Evolutionary conservation across 2,329 filamentous ascomycete genomes (phyloP), one percentile per base, ranked within the genome.

Genomic region (Clonostachys byssicola): DNA sequence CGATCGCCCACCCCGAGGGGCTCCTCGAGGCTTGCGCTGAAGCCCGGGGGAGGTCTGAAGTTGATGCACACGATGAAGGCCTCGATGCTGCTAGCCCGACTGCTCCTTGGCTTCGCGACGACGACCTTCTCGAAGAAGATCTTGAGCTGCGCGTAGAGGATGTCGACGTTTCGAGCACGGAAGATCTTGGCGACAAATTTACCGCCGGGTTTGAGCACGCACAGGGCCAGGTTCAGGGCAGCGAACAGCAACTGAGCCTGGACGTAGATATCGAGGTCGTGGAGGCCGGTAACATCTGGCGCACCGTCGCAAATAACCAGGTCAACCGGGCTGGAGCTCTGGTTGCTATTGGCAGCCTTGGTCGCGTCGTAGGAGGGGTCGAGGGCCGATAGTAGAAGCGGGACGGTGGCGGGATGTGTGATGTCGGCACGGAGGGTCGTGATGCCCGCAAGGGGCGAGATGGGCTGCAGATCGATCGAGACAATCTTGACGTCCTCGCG

Each of bases 101-200:
- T 96, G 52, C 90, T 95, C 46, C 94, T 77, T 3, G 94, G 94
- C 72, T 99, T 99, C 12, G 94, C 92, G 14, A 97, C 90, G 18
- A 89, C 81, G 40, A 99, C 94, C 46, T 81, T 75, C 54, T 87
- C 63, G 56, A 99, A 99, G 47, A 97, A 91, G 17, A 92, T 82
- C 64, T 92, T 94, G 46, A 99, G 79, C 65, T 99, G 94, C 3
- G 91, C 91, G 61, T 94, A 97, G 9, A 99, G 80, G 20, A 97
- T 74, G 61, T 97, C 94, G n/a, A 97, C 92, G 59, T 97, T 94
- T 56, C 91, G 86, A 14, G 89, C 92, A 14, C 94, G 77, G 72
- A 99, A 99, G 51, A 99, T 96, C 74, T 99, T 99, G 50, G 94
- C 94, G 8, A 99, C 92, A 58, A 99, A 99, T 60, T 90, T 95